phyloP scores from a whole-genome alignment of 441 rosid genomes.

The Codiaeum variegatum region DNA sequence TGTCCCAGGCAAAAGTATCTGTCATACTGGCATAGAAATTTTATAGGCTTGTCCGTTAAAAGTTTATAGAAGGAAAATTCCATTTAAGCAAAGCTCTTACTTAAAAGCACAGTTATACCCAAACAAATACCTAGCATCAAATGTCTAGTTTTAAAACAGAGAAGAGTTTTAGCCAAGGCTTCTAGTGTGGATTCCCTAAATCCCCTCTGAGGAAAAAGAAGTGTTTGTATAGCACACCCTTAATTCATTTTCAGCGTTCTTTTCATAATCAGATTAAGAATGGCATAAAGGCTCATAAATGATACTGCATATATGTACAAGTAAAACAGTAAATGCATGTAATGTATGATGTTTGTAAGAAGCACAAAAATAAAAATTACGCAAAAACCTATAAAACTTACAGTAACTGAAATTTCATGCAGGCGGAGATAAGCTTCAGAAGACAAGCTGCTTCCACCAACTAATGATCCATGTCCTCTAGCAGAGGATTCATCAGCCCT shows the following conservation, averaged over 20 bases:
- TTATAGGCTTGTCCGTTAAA: neutral
- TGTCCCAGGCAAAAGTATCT: neutral
- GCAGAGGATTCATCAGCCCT: slow-evolving; percentile 44
- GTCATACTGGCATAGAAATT: neutral
- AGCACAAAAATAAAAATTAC: neutral
- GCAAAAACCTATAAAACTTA: slow-evolving; percentile 35
- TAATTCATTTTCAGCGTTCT: neutral
- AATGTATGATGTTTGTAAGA: neutral
- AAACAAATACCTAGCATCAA: neutral
- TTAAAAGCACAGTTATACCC: neutral
- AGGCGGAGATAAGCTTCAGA: slow-evolving; percentile 65
- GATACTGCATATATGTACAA: neutral
- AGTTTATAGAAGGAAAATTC: neutral
- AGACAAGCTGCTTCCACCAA: slow-evolving; percentile 45
- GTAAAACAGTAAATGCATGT: neutral
- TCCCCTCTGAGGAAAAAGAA: neutral
- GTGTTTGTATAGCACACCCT: neutral
- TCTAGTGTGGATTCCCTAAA: neutral
- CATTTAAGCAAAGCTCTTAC: neutral
- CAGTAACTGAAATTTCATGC: slow-evolving; percentile 85
- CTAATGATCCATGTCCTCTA: slow-evolving; percentile 40
- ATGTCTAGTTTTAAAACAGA: neutral
- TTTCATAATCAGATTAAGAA: neutral
- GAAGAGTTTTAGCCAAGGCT: neutral
- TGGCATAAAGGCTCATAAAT: neutral